A percentile compares a stretch with the other conserved stretches of the same genome.
phyloP scores from a whole-genome alignment of 2,329 filamentous ascomycete species.

The Capronia coronata region DNA sequence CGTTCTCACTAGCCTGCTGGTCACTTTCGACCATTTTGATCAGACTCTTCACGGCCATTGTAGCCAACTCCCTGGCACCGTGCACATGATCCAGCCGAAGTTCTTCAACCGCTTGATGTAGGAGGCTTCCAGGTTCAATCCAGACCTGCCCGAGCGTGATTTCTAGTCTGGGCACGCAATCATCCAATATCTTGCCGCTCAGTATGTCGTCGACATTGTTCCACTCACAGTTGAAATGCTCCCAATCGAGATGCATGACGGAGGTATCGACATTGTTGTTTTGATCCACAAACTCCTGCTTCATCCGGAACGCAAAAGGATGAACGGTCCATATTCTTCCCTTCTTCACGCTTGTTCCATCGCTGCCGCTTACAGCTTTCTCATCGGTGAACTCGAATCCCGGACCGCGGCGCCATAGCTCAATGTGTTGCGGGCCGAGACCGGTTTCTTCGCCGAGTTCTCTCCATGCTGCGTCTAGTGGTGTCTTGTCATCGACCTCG shows the following conservation, averaged over 20 bases:
- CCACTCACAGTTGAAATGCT: slow-evolving; percentile 56
- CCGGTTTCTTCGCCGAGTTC: slow-evolving; percentile 59
- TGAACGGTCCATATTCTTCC: slow-evolving; percentile 51
- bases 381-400: slow-evolving; percentile 53
- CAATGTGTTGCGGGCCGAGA: slow-evolving; percentile 44
- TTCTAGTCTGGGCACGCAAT: slow-evolving; percentile 52
- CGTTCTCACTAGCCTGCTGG: slow-evolving; percentile 15
- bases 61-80: slow-evolving; percentile 54
- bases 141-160: slow-evolving; percentile 55
- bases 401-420: slow-evolving; percentile 52
- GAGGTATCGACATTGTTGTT: slow-evolving; percentile 38
- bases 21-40: slow-evolving; percentile 41
- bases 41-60: slow-evolving; percentile 48
- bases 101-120: slow-evolving; percentile 39
- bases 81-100: slow-evolving; percentile 54
- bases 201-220: slow-evolving; percentile 47
- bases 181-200: slow-evolving; percentile 35
- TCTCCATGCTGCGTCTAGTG: slow-evolving; percentile 54
- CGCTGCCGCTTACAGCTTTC: slow-evolving; percentile 32
- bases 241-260: slow-evolving; percentile 54
- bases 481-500: slow-evolving; percentile 47
- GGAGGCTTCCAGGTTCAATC: slow-evolving; percentile 46
- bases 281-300: slow-evolving; percentile 17
- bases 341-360: slow-evolving; percentile 4
- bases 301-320: slow-evolving; percentile 50